These are phyloP conservation scores for Omphalotus guepiniiformis DNA, from an alignment of 768 basidiomycete genomes.

Conservation along the genomic window DNA sequence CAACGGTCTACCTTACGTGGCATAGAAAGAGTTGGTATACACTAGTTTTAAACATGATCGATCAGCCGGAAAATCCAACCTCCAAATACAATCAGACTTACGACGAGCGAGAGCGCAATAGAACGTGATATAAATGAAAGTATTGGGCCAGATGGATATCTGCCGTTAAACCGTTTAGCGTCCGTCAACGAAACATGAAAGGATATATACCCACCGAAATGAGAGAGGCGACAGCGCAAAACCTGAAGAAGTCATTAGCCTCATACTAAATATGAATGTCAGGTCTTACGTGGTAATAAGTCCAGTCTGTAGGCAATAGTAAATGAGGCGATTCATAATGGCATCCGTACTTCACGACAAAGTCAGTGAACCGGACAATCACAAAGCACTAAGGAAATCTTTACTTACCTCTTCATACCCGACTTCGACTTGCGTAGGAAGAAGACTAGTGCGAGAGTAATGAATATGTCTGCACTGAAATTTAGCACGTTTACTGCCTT, in stretches of 20 bases:
- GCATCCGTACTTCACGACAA: neutral
- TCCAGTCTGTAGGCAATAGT: conserved; percentile 4
- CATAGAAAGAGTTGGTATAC: conserved; percentile 3
- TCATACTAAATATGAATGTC: no score
- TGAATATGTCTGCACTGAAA: neutral
- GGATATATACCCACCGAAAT: neutral
- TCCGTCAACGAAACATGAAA: no score
- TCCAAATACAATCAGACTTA: neutral
- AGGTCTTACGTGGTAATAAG: conserved; percentile 1
- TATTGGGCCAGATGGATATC: conserved; percentile 5
- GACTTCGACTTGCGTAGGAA: conserved; percentile 1
- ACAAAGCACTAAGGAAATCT: neutral
- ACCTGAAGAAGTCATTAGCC: neutral
- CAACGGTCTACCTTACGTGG: neutral
- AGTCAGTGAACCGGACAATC: no score
- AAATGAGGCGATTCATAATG: conserved; percentile 2
- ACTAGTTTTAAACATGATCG: neutral
- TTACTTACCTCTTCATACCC: conserved; percentile 1
- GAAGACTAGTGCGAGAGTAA: conserved; percentile 1
- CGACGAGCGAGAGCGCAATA: conserved; percentile 5
- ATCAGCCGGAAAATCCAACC: neutral
- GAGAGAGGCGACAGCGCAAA: conserved; percentile 1
- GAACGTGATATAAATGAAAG: conserved; percentile 5
- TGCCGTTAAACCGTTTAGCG: neutral
- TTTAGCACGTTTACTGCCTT: neutral